Conservation (phyloP, 2,329 filamentous ascomycete genomes). For the Sporothrix schenckii region DNA sequence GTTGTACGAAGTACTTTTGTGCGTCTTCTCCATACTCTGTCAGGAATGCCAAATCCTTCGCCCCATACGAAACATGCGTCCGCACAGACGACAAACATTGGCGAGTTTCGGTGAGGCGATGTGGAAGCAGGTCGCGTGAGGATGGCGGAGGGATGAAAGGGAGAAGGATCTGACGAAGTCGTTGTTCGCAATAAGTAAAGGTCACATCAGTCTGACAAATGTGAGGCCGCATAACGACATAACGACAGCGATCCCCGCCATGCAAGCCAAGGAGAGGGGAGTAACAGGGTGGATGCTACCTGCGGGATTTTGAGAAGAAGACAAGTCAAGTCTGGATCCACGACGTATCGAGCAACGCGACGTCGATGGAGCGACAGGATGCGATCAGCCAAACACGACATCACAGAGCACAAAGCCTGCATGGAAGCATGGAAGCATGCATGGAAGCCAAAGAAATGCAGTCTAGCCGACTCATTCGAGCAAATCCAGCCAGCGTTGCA, state of each 20-base stretch:
- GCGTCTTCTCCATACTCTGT: background rate
- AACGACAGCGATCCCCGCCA: background rate
- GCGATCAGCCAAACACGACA: background rate
- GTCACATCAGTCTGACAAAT: background rate
- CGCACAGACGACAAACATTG: background rate
- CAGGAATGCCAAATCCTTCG: background rate
- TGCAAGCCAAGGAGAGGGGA: background rate
- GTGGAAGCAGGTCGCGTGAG: slow-evolving; percentile 17
- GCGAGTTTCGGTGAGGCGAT: slow-evolving; percentile 14
- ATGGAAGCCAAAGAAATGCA: slow-evolving; percentile 8
- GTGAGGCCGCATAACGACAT: background rate
- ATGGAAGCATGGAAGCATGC: background rate
- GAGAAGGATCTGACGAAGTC: background rate
- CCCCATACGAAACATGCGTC: background rate
- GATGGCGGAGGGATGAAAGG: background rate
- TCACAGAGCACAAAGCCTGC: too few relatives aligned
- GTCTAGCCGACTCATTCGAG: too few relatives aligned
- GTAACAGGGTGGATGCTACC: background rate
- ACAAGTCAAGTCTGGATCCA: too few relatives aligned
- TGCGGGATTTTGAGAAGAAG: background rate
- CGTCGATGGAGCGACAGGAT: background rate
- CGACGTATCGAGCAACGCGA: background rate
- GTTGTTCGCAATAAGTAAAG: background rate
- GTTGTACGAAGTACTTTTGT: too few relatives aligned
- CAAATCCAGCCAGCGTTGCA: background rate